These are phyloP conservation scores for Xanthoconium purpureum DNA, from an alignment of 768 basidiomycete genomes.

Conservation along the genomic window DNA sequence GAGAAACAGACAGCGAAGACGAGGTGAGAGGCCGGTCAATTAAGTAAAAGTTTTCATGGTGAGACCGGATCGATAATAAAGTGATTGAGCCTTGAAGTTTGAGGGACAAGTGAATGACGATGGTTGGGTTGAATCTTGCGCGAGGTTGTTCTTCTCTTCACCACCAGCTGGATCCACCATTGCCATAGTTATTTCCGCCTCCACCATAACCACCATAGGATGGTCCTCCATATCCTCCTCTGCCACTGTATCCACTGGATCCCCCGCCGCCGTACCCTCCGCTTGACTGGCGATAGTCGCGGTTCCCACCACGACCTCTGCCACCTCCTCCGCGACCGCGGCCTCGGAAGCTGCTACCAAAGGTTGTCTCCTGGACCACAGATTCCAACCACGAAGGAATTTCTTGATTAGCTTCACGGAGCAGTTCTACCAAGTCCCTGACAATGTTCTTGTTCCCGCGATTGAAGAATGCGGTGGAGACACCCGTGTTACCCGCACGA, in stretches of 20 bases:
- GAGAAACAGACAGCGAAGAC: slow-evolving; percentile 27
- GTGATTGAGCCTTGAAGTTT: slow-evolving; percentile 7
- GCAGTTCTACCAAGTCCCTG: slow-evolving; percentile 85
- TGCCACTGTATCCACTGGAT: slow-evolving; percentile 29
- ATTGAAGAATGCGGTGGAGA: slow-evolving; percentile 95
- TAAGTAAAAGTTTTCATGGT: slow-evolving; percentile 25
- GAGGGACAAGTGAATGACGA: slow-evolving; percentile 7
- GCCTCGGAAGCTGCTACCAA: slow-evolving; percentile 55
- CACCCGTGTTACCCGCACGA: slow-evolving; percentile 97
- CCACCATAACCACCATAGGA: slow-evolving; percentile 29
- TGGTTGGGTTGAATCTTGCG: slow-evolving; percentile 11
- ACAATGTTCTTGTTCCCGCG: slow-evolving; percentile 91
- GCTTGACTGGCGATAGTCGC: slow-evolving; percentile 34
- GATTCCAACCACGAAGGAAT: slow-evolving; percentile 89
- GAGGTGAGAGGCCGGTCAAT: slow-evolving; percentile 14
- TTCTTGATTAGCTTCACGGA: slow-evolving; percentile 95
- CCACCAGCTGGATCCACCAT: slow-evolving; percentile 47
- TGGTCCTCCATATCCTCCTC: slow-evolving; percentile 42
- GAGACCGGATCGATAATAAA: slow-evolving; percentile 16
- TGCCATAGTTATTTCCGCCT: slow-evolving; percentile 30
- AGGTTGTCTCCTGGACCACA: slow-evolving; percentile 77
- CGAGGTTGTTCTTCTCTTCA: slow-evolving; percentile 33
- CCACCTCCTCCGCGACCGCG: slow-evolving; percentile 49
- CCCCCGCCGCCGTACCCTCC: slow-evolving; percentile 33
- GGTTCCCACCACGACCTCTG: slow-evolving; percentile 36